A percentile compares a stretch with the other conserved stretches of the same genome.
These are phyloP conservation scores for Cytidiella melzeri DNA, from an alignment of 768 basidiomycete species.

Conservation along the genomic window DNA sequence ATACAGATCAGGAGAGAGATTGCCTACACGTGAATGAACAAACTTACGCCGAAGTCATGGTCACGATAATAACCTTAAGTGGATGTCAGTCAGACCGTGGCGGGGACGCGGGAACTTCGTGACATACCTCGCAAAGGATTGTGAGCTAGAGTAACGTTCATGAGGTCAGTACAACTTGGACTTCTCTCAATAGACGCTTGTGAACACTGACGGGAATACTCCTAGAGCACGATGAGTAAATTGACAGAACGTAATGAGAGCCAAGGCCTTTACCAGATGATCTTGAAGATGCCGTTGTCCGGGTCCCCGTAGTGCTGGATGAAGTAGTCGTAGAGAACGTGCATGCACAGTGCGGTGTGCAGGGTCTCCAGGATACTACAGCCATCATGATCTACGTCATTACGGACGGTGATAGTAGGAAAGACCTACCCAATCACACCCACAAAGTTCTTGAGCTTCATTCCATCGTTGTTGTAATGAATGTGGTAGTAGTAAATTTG, in stretches of 20 bases:
- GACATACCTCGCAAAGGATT: no score
- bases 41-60: background rate
- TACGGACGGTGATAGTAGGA: background rate
- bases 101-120: no score
- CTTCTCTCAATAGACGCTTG: background rate
- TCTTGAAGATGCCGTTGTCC: background rate
- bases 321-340: background rate
- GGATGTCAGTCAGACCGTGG: no score
- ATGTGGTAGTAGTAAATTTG: constrained; percentile 2
- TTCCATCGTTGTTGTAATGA: background rate
- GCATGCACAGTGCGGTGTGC: background rate
- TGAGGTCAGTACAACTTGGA: background rate
- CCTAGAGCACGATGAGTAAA: background rate
- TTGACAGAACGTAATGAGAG: no score
- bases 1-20: background rate
- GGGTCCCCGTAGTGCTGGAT: background rate
- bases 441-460: background rate
- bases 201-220: background rate
- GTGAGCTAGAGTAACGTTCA: no score
- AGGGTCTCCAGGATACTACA: background rate
- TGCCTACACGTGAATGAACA: background rate
- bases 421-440: background rate
- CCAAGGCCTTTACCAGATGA: background rate
- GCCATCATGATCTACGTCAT: background rate
- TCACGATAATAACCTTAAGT: background rate